Base-by-base conservation (phyloP, 495 filamentous ascomycete genomes). In the Pyronema domesticum region DNA sequence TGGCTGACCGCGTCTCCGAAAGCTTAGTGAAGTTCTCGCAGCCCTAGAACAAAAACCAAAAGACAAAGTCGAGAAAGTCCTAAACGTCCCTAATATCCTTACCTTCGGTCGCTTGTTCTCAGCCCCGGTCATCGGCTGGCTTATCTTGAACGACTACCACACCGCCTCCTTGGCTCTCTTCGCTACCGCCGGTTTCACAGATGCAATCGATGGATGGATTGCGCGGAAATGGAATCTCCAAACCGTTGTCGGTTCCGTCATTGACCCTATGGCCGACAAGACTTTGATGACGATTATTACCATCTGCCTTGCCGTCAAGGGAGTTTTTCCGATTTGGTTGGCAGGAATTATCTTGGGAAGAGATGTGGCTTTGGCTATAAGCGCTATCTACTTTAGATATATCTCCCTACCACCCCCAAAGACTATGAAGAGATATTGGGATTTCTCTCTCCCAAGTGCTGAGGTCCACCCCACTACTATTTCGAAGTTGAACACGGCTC, bases 241-340 rank as follows among this genome's bases (percentile, higher is more conserved):
- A 68, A 96, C 91, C 0, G 93, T 98, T 0, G 86, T 96, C 11
- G 91, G 91, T n/a, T 89, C 83, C 46, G 80, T 98, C 35, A 87
- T 98, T 53, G 89, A 96, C 61, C 89, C 89, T 9, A 91, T 94
- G 83, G 89, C 89, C 11, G 89, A 96, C 65, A 96, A 96, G 73
- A 78, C 79, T 9, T 72, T 96, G 56, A 96, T 98, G 91, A 95
- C 88, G 3, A 75, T 94, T 35, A 70, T 93, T 52, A 89, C 89
- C 0, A 80, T 87, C 6, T 83, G 81, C 55, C 66, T 96, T 39
- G 89, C 87, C 6, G 70, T 82, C 40, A 85, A 93, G 54, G 89
- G 84, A 0, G 74, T 79, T 5, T 71, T 98, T 14, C 86, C 91
- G 33, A 83, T 91, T 36, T 94, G 86, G 76, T 73, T 96, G 0